Evolutionary conservation across 805 yeast genomes (phyloP), one percentile per base, ranked within the genome.

Genomic region (Metschnikowia similis): DNA sequence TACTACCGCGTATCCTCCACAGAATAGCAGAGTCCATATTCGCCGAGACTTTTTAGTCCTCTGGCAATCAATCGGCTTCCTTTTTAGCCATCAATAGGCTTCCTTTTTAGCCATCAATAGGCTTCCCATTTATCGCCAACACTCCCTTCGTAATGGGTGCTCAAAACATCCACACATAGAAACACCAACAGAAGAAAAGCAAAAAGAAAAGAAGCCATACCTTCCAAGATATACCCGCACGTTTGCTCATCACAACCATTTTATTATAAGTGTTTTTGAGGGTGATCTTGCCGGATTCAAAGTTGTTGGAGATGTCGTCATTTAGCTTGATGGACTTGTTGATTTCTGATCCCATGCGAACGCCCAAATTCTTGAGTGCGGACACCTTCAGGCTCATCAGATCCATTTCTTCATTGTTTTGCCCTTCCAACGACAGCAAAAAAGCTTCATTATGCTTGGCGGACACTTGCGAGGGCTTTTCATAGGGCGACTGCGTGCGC

Each of bases 241-340:
- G 58, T 60, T 71, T 66, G 61, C 77, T 72, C 79, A 74, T 72
- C 29, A 67, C 59, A 43, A 74, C 65, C 79, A 74, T 74, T 49
- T 64, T 60, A 56, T 69, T 72, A 55, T 65, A 74, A 1, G 79
- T 74, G 54, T 69, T 68, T 50, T 71, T 72, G 56, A 74, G 66
- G 10, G 74, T 63, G 37, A 71, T 59, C 48, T 63, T 66, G 10
- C 77, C 77, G 48, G 61, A 59, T 57, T 71, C 77, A 54, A 74
- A 69, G 13, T 57, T 55, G 52, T 72, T 66, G 35, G 73, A 65
- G 48, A 74, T 69, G 11, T 71, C 74, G 50, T 72, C 77, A 53
- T 72, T 73, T 47, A 74, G 54, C 48, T 68, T 55, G 48, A 71
- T 65, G 10, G 71, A 66, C 55, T 67, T 69, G 59, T 74, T 72